These are phyloP conservation scores for Blastomyces parvus DNA, from an alignment of 2,329 filamentous ascomycete genomes.

Conservation along the genomic window DNA sequence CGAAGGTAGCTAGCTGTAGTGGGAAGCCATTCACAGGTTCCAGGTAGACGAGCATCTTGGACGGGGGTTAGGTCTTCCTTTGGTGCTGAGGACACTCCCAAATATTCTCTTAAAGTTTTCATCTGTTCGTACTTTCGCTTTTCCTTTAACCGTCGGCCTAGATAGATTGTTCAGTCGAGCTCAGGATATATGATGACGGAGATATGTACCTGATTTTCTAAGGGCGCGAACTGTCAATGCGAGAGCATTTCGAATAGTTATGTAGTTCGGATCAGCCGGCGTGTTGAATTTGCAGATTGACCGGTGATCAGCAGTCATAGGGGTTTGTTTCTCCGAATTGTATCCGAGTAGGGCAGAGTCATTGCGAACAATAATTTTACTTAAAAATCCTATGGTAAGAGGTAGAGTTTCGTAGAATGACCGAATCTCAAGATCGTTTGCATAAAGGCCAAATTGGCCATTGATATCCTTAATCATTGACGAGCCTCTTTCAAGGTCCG, in stretches of 20 bases:
- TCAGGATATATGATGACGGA: not conserved
- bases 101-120: constrained; percentile 9
- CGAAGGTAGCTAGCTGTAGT: constrained; percentile 8
- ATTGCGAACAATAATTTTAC: constrained; percentile 30
- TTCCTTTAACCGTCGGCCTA: constrained; percentile 12
- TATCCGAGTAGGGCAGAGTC: constrained; percentile 39
- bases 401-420: constrained; percentile 42
- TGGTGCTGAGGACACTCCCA: constrained; percentile 15
- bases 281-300: constrained; percentile 35
- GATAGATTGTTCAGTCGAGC: not conserved
- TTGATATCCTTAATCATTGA: constrained; percentile 34
- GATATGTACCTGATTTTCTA: constrained; percentile 1
- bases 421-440: constrained; percentile 29
- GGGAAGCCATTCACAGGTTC: constrained; percentile 19
- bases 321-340: constrained; percentile 30
- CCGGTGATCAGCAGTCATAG: constrained; percentile 37
- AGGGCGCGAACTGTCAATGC: constrained; percentile 9
- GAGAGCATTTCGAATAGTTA: constrained; percentile 18
- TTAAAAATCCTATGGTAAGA: constrained; percentile 19
- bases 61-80: constrained; percentile 16
- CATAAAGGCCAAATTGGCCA: constrained; percentile 37
- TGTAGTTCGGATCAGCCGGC: constrained; percentile 32
- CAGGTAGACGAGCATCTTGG: constrained; percentile 13
- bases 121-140: constrained; percentile 9
- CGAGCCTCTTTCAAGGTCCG: constrained; percentile 33